Conservation (phyloP, 768 basidiomycete species). For the Boletales sp. region DNA sequence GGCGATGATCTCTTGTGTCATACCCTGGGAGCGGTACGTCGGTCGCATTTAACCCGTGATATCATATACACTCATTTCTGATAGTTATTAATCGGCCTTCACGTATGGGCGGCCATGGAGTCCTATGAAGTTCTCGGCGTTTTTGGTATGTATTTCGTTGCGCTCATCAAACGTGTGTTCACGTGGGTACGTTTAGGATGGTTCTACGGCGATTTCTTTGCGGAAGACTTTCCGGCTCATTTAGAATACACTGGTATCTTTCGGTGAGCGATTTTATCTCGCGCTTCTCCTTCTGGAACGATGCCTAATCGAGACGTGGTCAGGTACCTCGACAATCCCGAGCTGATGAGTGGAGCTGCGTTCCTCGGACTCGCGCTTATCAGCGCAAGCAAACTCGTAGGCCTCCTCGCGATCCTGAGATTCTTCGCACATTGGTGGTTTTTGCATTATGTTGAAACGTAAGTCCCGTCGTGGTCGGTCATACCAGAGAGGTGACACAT, state of each 20-base stretch:
- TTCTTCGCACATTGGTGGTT: slow-evolving; percentile 97
- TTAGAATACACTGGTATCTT: slow-evolving; percentile 97
- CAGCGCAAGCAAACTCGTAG: slow-evolving; percentile 89
- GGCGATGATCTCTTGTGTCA: slow-evolving; percentile 86
- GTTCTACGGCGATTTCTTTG: slow-evolving; percentile 98
- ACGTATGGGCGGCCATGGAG: slow-evolving; percentile 87
- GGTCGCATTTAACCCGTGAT: background rate
- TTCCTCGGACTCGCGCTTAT: slow-evolving; percentile 93
- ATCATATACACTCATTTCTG: slow-evolving; percentile 6
- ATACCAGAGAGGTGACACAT: background rate
- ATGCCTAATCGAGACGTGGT: background rate
- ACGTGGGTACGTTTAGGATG: slow-evolving; percentile 55
- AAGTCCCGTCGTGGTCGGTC: slow-evolving; percentile 25
- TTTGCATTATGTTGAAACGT: slow-evolving; percentile 89
- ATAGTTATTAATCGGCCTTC: slow-evolving; percentile 79
- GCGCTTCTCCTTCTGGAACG: background rate
- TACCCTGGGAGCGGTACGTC: slow-evolving; percentile 77
- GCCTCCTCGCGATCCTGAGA: slow-evolving; percentile 76
- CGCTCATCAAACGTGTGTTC: background rate
- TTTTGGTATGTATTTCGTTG: slow-evolving; percentile 57
- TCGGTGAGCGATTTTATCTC: slow-evolving; percentile 46
- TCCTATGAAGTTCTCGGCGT: slow-evolving; percentile 91
- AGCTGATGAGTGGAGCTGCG: slow-evolving; percentile 91
- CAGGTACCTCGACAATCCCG: slow-evolving; percentile 92
- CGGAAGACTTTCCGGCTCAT: slow-evolving; percentile 86